These are phyloP conservation scores for Ustilago bromivora DNA, from an alignment of 1,284 basidiomycete genomes.

Conservation along the genomic window DNA sequence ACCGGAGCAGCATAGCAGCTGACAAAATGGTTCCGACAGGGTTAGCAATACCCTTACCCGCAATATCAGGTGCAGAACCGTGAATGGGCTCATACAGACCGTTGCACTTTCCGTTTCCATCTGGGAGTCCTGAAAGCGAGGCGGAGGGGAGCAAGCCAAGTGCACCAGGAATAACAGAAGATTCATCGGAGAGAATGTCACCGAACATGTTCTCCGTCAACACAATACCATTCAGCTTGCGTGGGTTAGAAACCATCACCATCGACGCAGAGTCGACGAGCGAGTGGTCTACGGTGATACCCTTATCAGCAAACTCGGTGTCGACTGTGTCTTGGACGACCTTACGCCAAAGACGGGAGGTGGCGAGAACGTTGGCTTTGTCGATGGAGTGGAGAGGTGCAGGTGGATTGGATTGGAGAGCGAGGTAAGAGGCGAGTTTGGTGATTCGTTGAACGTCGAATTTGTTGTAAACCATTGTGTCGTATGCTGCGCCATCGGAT, in stretches of 20 bases:
- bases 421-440: constrained; percentile 92
- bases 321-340: constrained; percentile 67
- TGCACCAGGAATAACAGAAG: constrained; percentile 96
- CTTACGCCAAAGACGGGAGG: constrained; percentile 92
- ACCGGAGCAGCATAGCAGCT: constrained; percentile 92
- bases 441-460: constrained; percentile 94
- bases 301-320: constrained; percentile 56
- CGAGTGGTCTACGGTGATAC: constrained; percentile 73
- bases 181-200: constrained; percentile 89
- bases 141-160: constrained; percentile 96
- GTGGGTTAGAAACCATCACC: constrained; percentile 91
- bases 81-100: constrained; percentile 95
- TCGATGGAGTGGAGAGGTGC: constrained; percentile 92
- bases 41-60: constrained; percentile 93
- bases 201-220: constrained; percentile 69
- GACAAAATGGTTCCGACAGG: constrained; percentile 97
- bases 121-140: constrained; percentile 90
- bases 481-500: constrained; percentile 63
- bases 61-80: constrained; percentile 87
- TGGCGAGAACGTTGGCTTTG: constrained; percentile 98
- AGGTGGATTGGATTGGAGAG: constrained; percentile 83
- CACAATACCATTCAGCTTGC: constrained; percentile 90
- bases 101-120: constrained; percentile 76
- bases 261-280: constrained; percentile 97
- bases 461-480: constrained; percentile 87